Evolutionary conservation across 305 asterid genomes (phyloP).

Genomic region (Solanum hybrid): DNA sequence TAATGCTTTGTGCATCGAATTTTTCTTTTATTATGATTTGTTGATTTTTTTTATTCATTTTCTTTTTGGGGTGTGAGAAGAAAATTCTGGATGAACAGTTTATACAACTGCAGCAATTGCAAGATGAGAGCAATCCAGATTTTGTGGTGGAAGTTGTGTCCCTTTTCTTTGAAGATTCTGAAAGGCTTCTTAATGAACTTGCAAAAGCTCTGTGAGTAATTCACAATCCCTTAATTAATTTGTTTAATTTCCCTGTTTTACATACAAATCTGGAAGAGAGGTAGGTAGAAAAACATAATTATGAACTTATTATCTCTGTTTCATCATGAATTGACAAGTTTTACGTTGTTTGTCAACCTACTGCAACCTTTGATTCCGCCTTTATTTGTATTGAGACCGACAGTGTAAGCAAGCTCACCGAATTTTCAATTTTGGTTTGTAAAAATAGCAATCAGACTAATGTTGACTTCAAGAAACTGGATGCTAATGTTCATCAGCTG

Average conservation of each 20-base stretch:
- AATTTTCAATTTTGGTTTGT: not conserved
- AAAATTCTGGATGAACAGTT: conserved; percentile 28
- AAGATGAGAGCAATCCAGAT: conserved; percentile 31
- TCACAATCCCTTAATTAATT: not conserved
- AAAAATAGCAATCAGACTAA: conserved; percentile 13
- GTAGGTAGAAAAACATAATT: not conserved
- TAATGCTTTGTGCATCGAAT: not conserved
- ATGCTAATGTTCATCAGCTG: conserved; percentile 33
- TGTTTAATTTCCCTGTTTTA: not conserved
- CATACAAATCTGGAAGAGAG: not conserved
- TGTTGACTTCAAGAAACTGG: conserved; percentile 24
- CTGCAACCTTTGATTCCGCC: not conserved
- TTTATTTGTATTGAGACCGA: not conserved
- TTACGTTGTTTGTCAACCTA: not conserved
- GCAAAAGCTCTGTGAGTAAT: conserved; percentile 17
- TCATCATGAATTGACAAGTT: not conserved
- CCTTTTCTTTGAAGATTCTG: conserved; percentile 31
- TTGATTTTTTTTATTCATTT: not conserved
- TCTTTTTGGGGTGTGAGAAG: not conserved
- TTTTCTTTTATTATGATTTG: not conserved
- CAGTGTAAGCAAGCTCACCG: not conserved
- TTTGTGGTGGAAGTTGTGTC: conserved; percentile 29
- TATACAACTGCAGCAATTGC: conserved; percentile 29
- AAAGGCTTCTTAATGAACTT: conserved; percentile 28
- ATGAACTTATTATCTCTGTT: not conserved